Evolutionary conservation across 148 eudicot genomes (phyloP).

Genomic region (Chenopodium formosanum): DNA sequence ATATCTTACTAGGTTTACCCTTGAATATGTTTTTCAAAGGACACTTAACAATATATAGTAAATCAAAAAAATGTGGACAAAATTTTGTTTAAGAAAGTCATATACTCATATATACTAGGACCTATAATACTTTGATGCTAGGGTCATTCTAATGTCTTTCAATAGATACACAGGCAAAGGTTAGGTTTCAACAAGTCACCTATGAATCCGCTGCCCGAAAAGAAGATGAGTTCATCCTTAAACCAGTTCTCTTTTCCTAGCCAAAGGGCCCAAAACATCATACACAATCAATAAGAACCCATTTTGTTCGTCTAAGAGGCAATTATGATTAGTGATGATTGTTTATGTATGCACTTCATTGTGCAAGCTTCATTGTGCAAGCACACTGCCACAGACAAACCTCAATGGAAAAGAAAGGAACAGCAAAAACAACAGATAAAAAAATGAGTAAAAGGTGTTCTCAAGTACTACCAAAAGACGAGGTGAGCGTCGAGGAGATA

Average conservation of each 20-base stretch:
- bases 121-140: neutral
- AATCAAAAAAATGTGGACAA: neutral
- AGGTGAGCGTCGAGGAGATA: slow-evolving; percentile 64
- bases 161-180: neutral
- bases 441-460: neutral
- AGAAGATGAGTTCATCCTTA: neutral
- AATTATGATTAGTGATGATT: neutral
- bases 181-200: neutral
- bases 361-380: neutral
- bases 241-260: neutral
- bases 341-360: neutral
- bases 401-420: neutral
- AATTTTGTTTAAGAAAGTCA: neutral
- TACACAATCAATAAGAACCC: neutral
- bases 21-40: no score
- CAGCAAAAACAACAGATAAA: neutral
- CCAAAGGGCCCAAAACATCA: neutral
- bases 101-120: neutral
- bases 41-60: no score
- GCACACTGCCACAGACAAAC: neutral
- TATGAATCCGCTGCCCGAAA: neutral
- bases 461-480: slow-evolving; percentile 48
- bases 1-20: no score
- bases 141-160: neutral
- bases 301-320: neutral